Evolutionary conservation across 768 basidiomycete genomes (phyloP).

Genomic region (Podaxis sp.): DNA sequence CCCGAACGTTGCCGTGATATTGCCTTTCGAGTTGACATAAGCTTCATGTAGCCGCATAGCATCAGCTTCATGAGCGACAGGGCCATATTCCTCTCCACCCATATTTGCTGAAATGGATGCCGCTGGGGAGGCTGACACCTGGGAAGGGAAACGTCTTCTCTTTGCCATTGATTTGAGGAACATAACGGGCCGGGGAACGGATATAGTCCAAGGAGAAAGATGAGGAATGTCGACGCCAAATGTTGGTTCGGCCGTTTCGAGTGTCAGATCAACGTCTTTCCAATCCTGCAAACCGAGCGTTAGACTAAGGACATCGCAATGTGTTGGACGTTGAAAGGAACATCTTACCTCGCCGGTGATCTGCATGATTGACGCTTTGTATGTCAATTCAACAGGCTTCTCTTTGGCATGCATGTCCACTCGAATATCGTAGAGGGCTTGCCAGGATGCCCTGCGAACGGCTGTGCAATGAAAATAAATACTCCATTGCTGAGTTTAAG

Average conservation of each 20-base stretch:
- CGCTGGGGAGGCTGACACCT: no score
- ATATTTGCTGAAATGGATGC: no score
- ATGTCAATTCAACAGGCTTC: slow-evolving; percentile 35
- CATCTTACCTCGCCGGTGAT: slow-evolving; percentile 39
- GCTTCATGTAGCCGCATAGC: slow-evolving; percentile 22
- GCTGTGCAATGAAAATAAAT: slow-evolving; percentile 23
- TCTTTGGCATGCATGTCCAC: slow-evolving; percentile 41
- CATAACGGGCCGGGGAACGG: slow-evolving; percentile 20
- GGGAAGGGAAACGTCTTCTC: no score
- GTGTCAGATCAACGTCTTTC: slow-evolving; percentile 39
- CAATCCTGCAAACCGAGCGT: slow-evolving; percentile 31
- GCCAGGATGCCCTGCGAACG: slow-evolving; percentile 37
- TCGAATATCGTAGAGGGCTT: slow-evolving; percentile 40
- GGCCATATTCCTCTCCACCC: no score
- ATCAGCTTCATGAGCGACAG: no score
- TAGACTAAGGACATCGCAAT: not conserved
- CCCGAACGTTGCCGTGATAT: slow-evolving; percentile 39
- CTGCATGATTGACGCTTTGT: slow-evolving; percentile 42
- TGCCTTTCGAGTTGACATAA: slow-evolving; percentile 35
- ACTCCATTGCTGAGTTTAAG: not conserved
- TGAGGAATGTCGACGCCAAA: slow-evolving; percentile 37
- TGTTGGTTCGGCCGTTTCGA: slow-evolving; percentile 44
- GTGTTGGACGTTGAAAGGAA: not conserved
- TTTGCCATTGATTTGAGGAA: no score
- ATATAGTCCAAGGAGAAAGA: slow-evolving; percentile 38